phyloP scores from a whole-genome alignment of 2,329 filamentous ascomycete species.

The Pleoardoris graminearum region DNA sequence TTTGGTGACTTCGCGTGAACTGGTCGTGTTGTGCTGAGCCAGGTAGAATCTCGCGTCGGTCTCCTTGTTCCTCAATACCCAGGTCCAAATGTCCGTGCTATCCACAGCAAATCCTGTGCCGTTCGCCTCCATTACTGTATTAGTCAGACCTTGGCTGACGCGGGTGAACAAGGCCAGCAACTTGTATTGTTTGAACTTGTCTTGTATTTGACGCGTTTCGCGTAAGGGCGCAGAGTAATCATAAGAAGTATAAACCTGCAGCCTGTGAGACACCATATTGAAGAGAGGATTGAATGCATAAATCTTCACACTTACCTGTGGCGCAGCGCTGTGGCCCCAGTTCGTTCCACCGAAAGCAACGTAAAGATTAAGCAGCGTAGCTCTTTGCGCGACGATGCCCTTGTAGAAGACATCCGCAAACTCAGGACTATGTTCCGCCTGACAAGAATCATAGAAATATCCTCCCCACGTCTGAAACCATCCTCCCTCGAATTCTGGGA shows the following conservation, averaged over 20 bases:
- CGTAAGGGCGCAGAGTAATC: conserved; percentile 56
- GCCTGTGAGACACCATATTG: not conserved
- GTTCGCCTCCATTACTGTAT: conserved; percentile 60
- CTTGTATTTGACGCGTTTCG: conserved; percentile 58
- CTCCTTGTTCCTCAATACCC: conserved; percentile 57
- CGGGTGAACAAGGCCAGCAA: conserved; percentile 59
- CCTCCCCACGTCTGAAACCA: conserved; percentile 60
- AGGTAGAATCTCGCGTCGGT: conserved; percentile 57
- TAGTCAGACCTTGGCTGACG: conserved; percentile 55
- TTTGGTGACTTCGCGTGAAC: conserved; percentile 50
- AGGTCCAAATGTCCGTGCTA: conserved; percentile 52
- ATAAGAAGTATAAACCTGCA: conserved; percentile 52
- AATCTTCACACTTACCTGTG: conserved; percentile 30
- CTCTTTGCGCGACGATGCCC: conserved; percentile 57
- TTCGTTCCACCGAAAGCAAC: conserved; percentile 61
- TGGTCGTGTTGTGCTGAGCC: conserved; percentile 52
- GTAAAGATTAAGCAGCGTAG: conserved; percentile 56
- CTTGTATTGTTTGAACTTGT: conserved; percentile 60
- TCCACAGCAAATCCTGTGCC: conserved; percentile 54
- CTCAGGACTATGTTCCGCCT: conserved; percentile 50
- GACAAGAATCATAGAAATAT: conserved; percentile 56
- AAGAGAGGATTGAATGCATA: not conserved
- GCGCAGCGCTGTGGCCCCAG: conserved; percentile 55
- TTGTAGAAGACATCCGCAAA: conserved; percentile 62
- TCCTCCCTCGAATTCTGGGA: conserved; percentile 60